Base-by-base conservation (phyloP, 176 grass and related monocot genomes). In the Bothriochloa decipiens region DNA sequence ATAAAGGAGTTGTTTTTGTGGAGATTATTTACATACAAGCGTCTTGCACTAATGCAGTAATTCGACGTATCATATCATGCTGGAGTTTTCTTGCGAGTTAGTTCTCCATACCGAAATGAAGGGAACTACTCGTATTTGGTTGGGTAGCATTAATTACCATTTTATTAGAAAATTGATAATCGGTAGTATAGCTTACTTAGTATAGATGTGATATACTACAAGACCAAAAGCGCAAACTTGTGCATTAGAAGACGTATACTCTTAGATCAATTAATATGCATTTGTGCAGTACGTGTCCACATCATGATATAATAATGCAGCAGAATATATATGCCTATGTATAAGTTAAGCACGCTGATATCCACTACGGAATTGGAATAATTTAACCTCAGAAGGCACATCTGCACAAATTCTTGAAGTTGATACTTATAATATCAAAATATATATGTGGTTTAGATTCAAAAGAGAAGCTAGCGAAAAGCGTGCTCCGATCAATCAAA, bases 381-480 rank as follows among this genome's bases (percentile, higher is more conserved):
- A 70, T 65, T 43, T 65, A 65, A 64, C 76, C 63, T 71, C 23
- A 42, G 75, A 80, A 75, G 89, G 22, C 70, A 84, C 22, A 75
- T 25, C 47, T 84, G 85, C 76, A 75, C 40, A 64, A 83, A 83
- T 83, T 87, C 85, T 63, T 78, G 81, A 84, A 68, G 28, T 67
- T 25, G 46, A 62, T 83, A 49, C n/a, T 79, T 72, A 33, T 20
- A 87, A 82, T 83, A 82, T 49, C n/a, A 46, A 90, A 83, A 90
- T 13, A 69, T 79, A 90, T 23, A 32, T 83, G 68, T 66, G 79
- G 74, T 79, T 71, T 35, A n/a, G 6, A 82, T 52, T 55, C 45
- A 82, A 90, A 90, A 50, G 84, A 79, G 28, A 83, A 83, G 16
- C 50, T 68, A 62, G 62, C 50, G 39, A 76, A 90, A 83, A 66